phyloP scores from a whole-genome alignment of 1,139 yeast genomes.

The Lodderomyces jiufengensis region DNA sequence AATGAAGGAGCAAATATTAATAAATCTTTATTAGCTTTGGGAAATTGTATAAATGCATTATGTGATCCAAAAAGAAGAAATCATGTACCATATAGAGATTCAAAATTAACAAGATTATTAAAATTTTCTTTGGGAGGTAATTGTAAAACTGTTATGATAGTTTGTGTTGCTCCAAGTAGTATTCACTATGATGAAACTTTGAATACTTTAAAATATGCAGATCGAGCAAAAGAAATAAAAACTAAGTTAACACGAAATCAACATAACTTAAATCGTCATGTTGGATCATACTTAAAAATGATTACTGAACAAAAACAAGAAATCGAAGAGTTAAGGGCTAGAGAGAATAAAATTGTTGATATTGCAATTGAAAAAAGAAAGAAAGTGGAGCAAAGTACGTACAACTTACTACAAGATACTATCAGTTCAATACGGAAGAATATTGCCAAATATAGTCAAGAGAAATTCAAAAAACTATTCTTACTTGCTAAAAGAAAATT shows the following conservation, averaged over 20 bases:
- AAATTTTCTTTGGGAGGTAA: conserved; percentile 93
- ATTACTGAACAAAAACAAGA: conserved; percentile 79
- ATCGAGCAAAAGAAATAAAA: conserved; percentile 85
- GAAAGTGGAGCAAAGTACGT: conserved; percentile 30
- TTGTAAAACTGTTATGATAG: conserved; percentile 94
- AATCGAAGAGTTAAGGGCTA: conserved; percentile 61
- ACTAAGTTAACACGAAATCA: conserved; percentile 76
- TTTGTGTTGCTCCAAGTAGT: conserved; percentile 84
- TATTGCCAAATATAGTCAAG: conserved; percentile 39
- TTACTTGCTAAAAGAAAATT: conserved; percentile 58
- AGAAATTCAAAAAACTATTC: conserved; percentile 46
- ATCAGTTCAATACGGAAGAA: conserved; percentile 36
- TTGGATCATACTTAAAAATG: conserved; percentile 81
- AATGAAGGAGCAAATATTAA: conserved; percentile 93
- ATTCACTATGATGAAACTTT: conserved; percentile 88
- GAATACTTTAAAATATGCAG: conserved; percentile 85
- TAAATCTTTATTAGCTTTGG: conserved; percentile 80
- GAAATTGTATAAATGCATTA: conserved; percentile 90
- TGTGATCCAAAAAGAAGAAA: conserved; percentile 66
- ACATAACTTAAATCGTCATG: conserved; percentile 78
- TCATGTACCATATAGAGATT: conserved; percentile 89
- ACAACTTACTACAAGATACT: conserved; percentile 36
- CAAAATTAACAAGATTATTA: conserved; percentile 78
- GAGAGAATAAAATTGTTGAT: conserved; percentile 48
- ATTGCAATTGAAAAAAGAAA: conserved; percentile 29